Conservation (phyloP, 1,139 yeast species). For the Pichia norvegensis region DNA sequence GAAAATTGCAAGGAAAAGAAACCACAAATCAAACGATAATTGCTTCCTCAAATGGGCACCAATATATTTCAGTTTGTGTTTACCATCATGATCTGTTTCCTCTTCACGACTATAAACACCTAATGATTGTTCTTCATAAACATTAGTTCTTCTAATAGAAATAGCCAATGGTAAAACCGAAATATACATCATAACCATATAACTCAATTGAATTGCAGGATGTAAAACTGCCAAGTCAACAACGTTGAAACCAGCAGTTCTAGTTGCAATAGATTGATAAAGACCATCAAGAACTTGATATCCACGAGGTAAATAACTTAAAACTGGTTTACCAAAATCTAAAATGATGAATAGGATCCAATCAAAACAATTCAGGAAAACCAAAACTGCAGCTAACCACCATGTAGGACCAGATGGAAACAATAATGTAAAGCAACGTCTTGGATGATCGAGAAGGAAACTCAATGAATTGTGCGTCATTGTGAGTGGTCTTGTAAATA, state of each 20-base stretch:
- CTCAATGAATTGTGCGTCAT: slow-evolving; percentile 69
- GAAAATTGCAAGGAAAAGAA: slow-evolving; percentile 76
- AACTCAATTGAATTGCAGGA: slow-evolving; percentile 89
- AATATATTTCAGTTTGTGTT: slow-evolving; percentile 40
- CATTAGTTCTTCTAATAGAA: slow-evolving; percentile 92
- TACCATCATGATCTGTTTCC: slow-evolving; percentile 25
- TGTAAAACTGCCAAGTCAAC: slow-evolving; percentile 63
- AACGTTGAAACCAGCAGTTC: slow-evolving; percentile 87
- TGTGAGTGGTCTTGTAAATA: slow-evolving; percentile 58
- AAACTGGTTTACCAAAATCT: slow-evolving; percentile 49
- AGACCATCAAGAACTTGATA: slow-evolving; percentile 71
- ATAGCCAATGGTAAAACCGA: slow-evolving; percentile 94
- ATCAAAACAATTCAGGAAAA: slow-evolving; percentile 68
- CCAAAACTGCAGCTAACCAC: slow-evolving; percentile 78
- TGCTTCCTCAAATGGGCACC: slow-evolving; percentile 89
- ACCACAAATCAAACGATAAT: slow-evolving; percentile 92
- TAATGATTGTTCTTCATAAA: slow-evolving; percentile 90
- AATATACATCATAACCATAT: slow-evolving; percentile 95
- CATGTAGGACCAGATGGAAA: slow-evolving; percentile 92
- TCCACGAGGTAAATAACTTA: slow-evolving; percentile 51
- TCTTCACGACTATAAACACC: slow-evolving; percentile 55
- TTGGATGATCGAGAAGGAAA: slow-evolving; percentile 86
- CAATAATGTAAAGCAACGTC: slow-evolving; percentile 88
- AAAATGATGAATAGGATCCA: slow-evolving; percentile 70
- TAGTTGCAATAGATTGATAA: slow-evolving; percentile 84